Evolutionary conservation across 176 grass and related monocot genomes (phyloP).

Genomic region (Tillandsia leiboldiana): DNA sequence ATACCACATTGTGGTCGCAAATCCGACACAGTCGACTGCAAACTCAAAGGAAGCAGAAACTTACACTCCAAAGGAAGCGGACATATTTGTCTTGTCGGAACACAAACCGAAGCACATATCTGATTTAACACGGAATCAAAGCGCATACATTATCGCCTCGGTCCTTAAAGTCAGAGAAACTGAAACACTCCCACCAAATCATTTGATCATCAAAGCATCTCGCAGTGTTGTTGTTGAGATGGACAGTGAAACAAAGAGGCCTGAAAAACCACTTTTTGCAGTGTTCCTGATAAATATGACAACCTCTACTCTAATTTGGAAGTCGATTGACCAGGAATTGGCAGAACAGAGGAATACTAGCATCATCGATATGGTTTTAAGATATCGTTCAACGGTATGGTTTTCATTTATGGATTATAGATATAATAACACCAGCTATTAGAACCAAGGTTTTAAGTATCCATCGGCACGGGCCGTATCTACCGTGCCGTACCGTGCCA

Average conservation of each 20-base stretch:
- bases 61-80: conserved; percentile 17
- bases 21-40: not conserved
- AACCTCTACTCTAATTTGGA: conserved; percentile 48
- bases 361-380: conserved; percentile 21
- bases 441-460: too few relatives aligned
- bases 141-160: conserved; percentile 18
- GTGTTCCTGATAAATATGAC: conserved; percentile 35
- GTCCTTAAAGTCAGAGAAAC: conserved; percentile 12
- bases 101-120: conserved; percentile 12
- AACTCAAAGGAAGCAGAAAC: not conserved
- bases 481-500: too few relatives aligned
- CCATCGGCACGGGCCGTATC: too few relatives aligned
- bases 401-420: not conserved
- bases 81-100: conserved; percentile 36
- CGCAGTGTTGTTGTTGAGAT: conserved; percentile 9
- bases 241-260: not conserved
- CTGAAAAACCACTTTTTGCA: conserved; percentile 4
- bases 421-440: not conserved
- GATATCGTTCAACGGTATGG: conserved; percentile 27
- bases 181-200: conserved; percentile 15
- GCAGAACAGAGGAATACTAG: conserved; percentile 1
- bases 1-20: conserved; percentile 13
- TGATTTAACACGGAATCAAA: not conserved
- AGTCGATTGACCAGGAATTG: conserved; percentile 17
- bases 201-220: conserved; percentile 23